Percentiles rank a stretch among this genome's conserved stretches.
Conservation (phyloP, 2,329 filamentous ascomycete species). For the Penicillium italicum region DNA sequence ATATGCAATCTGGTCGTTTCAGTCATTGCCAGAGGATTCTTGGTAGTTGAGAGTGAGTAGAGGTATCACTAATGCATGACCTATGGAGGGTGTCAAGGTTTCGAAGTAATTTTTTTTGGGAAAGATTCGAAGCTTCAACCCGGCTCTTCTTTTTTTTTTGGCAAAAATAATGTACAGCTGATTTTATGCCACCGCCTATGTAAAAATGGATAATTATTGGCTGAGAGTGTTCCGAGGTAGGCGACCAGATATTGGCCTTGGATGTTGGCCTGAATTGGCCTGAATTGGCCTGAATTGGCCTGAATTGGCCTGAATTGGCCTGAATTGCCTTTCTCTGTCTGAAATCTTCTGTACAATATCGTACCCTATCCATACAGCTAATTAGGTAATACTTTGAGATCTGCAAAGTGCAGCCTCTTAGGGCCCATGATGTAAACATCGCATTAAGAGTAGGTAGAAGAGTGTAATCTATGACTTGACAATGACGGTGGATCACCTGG, state of each 20-base stretch:
- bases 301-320: background rate
- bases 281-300: background rate
- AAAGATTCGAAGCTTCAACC: background rate
- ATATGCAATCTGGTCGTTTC: conserved; percentile 68
- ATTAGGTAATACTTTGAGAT: background rate
- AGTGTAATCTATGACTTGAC: background rate
- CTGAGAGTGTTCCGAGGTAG: background rate
- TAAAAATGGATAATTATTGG: background rate
- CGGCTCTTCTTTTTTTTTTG: background rate
- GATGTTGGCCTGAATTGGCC: background rate
- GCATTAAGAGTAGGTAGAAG: background rate
- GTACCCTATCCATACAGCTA: background rate
- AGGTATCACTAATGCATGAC: conserved; percentile 1
- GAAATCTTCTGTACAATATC: no score
- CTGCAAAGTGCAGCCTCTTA: background rate
- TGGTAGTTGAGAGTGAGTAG: background rate
- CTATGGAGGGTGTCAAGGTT: background rate
- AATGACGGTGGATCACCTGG: conserved; percentile 1
- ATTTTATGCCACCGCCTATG: conserved; percentile 10
- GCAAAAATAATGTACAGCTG: background rate
- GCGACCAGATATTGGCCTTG: background rate
- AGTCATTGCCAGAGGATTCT: conserved; percentile 29
- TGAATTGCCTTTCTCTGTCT: background rate
- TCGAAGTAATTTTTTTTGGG: background rate
- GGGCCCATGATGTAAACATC: background rate